Evolutionary conservation across 108 stramenopile genomes (phyloP).

Genomic region (Tribonema minus): DNA sequence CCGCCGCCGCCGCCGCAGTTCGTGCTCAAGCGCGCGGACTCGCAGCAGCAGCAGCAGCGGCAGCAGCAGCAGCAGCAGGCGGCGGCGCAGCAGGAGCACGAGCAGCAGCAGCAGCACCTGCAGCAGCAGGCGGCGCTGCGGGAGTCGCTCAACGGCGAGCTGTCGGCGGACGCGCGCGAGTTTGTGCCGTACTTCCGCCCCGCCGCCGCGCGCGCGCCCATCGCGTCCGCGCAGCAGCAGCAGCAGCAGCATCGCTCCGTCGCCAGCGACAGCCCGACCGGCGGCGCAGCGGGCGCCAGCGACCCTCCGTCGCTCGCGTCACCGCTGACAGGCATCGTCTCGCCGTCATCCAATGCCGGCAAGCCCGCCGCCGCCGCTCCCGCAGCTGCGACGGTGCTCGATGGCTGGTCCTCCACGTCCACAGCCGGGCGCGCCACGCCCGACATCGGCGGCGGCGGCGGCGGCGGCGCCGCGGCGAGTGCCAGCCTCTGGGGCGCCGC

Average conservation of each 20-base stretch:
- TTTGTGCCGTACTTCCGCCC: conserved; percentile 8
- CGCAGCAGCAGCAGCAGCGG: too few species aligned
- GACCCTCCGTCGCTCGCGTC: background rate
- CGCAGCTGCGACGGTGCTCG: background rate
- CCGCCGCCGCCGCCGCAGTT: too few species aligned
- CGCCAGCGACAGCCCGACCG: background rate
- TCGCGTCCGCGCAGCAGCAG: too few species aligned
- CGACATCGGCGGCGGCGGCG: background rate
- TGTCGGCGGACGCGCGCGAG: conserved; percentile 12
- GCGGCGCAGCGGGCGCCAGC: background rate
- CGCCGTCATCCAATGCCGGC: background rate
- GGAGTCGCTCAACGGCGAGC: conserved; percentile 17
- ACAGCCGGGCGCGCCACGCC: background rate
- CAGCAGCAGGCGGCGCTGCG: too few species aligned
- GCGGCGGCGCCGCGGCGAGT: background rate
- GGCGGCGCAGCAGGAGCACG: too few species aligned
- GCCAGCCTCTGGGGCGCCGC: background rate
- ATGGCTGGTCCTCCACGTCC: conserved; percentile 1
- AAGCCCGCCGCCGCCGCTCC: background rate
- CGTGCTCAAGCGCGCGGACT: too few species aligned
- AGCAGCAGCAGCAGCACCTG: too few species aligned
- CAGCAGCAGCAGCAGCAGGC: too few species aligned
- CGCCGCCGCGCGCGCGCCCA: conserved; percentile 13
- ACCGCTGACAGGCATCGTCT: background rate
- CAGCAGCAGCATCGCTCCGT: background rate